These are phyloP conservation scores for Rheum nobile DNA, from an alignment of 148 eudicot genomes.

Conservation along the genomic window DNA sequence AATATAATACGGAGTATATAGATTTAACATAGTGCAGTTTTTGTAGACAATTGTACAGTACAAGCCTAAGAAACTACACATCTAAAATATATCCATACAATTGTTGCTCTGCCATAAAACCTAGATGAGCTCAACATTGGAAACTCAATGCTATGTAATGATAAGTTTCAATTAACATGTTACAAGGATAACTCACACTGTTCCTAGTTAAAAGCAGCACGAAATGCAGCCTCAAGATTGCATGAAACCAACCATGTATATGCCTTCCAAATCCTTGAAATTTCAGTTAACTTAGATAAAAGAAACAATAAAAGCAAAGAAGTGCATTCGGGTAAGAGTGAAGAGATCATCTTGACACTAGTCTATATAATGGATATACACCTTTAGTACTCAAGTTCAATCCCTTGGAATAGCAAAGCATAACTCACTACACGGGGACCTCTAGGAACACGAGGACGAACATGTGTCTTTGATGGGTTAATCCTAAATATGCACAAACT, in stretches of 20 bases:
- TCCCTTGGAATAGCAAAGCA: conserved; percentile 17
- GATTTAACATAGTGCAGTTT: not conserved
- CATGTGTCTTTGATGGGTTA: conserved; percentile 13
- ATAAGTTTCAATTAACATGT: not conserved
- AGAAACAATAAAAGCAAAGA: no score
- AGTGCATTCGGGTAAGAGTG: no score
- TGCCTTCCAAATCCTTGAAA: not conserved
- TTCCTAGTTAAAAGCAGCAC: not conserved
- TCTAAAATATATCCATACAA: not conserved
- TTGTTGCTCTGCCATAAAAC: not conserved
- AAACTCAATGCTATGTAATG: not conserved
- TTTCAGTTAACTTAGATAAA: not conserved
- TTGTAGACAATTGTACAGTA: not conserved
- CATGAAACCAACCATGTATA: conserved; percentile 4
- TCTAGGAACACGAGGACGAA: conserved; percentile 12
- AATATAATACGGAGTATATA: no score
- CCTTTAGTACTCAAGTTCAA: not conserved
- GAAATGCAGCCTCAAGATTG: not conserved
- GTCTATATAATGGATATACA: conserved; percentile 5
- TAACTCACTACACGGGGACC: conserved; percentile 17
- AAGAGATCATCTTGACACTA: conserved; percentile 1
- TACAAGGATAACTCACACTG: conserved; percentile 1
- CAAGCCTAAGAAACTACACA: not conserved
- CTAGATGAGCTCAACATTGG: conserved; percentile 1
- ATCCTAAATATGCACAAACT: conserved; percentile 1